These are phyloP conservation scores for Tremella fuciformis DNA, from an alignment of 768 basidiomycete genomes.

Conservation along the genomic window DNA sequence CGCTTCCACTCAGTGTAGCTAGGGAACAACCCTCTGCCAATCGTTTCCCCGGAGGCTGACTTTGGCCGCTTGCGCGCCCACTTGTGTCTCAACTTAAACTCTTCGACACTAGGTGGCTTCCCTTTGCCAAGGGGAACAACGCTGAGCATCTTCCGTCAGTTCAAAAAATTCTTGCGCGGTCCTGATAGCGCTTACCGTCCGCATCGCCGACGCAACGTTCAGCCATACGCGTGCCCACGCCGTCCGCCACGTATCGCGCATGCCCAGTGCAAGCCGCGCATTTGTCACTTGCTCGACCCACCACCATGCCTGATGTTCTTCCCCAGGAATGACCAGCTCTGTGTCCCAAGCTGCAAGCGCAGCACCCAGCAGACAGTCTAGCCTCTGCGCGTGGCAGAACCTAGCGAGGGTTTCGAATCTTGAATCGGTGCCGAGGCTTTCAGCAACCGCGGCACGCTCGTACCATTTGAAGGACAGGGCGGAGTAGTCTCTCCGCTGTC, in stretches of 20 bases:
- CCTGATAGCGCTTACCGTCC: constrained; percentile 12
- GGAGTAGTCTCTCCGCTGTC: constrained; percentile 26
- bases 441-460: constrained; percentile 22
- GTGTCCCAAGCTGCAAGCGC: constrained; percentile 21
- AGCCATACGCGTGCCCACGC: constrained; percentile 25
- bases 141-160: constrained; percentile 12
- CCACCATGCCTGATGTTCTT: constrained; percentile 34
- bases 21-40: constrained; percentile 10
- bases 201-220: constrained; percentile 17
- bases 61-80: constrained; percentile 17
- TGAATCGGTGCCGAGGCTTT: constrained; percentile 3
- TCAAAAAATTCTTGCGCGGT: background rate
- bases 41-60: constrained; percentile 7
- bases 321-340: constrained; percentile 17
- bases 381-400: constrained; percentile 18
- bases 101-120: background rate
- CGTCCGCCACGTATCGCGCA: constrained; percentile 4
- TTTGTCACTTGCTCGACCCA: constrained; percentile 27
- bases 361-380: constrained; percentile 38
- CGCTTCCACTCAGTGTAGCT: constrained; percentile 6
- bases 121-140: background rate
- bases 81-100: constrained; percentile 33
- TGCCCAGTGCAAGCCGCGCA: background rate
- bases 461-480: constrained; percentile 28
- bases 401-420: background rate